Evolutionary conservation across 345 rosid species (phyloP).

Genomic region (Anacardium occidentale): DNA sequence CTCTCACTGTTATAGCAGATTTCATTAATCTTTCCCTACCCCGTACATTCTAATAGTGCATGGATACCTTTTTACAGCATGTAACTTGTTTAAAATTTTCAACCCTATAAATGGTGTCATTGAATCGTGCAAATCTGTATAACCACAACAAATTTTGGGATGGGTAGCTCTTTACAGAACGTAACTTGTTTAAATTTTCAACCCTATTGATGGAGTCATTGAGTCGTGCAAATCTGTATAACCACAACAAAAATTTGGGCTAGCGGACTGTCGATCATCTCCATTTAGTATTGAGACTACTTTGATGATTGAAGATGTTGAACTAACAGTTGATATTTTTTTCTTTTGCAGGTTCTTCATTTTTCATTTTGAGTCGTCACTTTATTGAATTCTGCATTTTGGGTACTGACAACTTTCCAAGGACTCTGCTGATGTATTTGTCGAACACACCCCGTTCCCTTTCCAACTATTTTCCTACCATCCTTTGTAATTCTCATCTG

Average conservation of each 20-base stretch:
- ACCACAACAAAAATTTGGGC: background rate
- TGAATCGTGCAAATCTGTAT: background rate
- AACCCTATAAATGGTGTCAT: background rate
- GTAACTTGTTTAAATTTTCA: background rate
- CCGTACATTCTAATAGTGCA: background rate
- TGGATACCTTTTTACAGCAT: background rate
- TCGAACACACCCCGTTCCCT: constrained; percentile 75
- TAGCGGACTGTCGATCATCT: background rate
- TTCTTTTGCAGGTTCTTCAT: constrained; percentile 64
- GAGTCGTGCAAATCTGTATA: background rate
- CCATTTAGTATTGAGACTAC: background rate
- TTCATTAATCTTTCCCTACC: background rate
- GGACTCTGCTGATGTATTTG: constrained; percentile 87
- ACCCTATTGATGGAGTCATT: background rate
- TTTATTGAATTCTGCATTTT: constrained; percentile 74
- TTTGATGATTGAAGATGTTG: background rate
- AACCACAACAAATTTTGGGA: background rate
- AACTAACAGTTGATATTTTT: constrained; percentile 6
- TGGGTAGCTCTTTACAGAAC: background rate
- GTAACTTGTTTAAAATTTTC: background rate
- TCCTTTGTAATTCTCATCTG: constrained; percentile 68
- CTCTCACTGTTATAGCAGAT: background rate
- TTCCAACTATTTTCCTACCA: constrained; percentile 73
- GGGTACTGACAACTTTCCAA: constrained; percentile 88
- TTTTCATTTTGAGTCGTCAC: constrained; percentile 64